A percentile compares a stretch with the other conserved stretches of the same genome.
phyloP scores from a whole-genome alignment of 169 alveolate genomes.

The Babesia bovis region DNA sequence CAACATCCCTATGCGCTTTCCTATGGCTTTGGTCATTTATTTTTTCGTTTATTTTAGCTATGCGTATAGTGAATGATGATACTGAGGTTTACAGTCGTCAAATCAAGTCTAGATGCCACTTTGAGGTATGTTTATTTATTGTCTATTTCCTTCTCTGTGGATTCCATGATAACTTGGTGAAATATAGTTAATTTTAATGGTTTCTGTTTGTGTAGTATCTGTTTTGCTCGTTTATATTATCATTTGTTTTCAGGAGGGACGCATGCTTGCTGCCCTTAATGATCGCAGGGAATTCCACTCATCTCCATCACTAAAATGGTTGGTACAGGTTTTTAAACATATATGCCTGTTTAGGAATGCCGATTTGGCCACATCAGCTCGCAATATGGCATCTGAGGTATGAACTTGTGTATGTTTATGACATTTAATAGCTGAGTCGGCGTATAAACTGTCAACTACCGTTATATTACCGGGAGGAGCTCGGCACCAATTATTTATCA shows the following conservation, averaged over 20 bases:
- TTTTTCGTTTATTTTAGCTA: not conserved
- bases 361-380: constrained; percentile 2
- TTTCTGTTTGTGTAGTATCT: no score
- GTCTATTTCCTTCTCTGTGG: no score
- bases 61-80: not conserved
- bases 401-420: no score
- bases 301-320: constrained; percentile 58
- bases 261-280: constrained; percentile 52
- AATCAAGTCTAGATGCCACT: not conserved
- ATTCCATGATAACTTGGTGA: no score
- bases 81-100: not conserved
- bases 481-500: constrained; percentile 60
- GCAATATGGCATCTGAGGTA: constrained; percentile 17
- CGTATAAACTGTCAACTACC: constrained; percentile 48
- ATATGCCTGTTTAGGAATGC: not conserved
- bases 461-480: constrained; percentile 45
- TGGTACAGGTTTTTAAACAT: not conserved
- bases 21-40: not conserved
- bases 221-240: no score
- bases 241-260: constrained; percentile 24
- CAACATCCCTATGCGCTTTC: not conserved
- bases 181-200: no score
- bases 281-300: constrained; percentile 56
- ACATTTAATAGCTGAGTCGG: constrained; percentile 5
- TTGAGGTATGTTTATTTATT: constrained; percentile 23